Conservation (phyloP, 371 early-diverging fungal genomes). For the Mortierella sp. region DNA sequence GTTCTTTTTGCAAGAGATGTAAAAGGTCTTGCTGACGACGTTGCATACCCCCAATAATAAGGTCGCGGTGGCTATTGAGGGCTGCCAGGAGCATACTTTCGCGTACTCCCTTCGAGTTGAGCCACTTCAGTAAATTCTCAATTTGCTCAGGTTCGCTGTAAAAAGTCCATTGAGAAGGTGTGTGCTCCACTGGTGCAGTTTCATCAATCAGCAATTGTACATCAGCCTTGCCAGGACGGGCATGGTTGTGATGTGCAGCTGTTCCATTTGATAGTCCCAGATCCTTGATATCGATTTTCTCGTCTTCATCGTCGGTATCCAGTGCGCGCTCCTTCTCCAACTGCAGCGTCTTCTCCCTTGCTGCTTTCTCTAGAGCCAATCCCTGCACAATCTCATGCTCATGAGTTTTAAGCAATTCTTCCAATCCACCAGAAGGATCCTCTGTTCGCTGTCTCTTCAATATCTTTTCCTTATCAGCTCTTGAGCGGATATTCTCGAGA, state of each 20-base stretch:
- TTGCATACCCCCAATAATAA: slow-evolving; percentile 65
- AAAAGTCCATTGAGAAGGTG: slow-evolving; percentile 70
- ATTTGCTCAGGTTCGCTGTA: slow-evolving; percentile 75
- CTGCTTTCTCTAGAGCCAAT: slow-evolving; percentile 32
- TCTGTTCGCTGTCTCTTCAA: slow-evolving; percentile 28
- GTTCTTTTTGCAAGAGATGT: slow-evolving; percentile 52
- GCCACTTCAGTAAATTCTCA: slow-evolving; percentile 76
- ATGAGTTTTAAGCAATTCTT: slow-evolving; percentile 31
- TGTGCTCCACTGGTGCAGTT: slow-evolving; percentile 22
- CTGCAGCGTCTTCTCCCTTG: slow-evolving; percentile 34
- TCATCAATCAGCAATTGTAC: slow-evolving; percentile 16
- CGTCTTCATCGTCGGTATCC: slow-evolving; percentile 38
- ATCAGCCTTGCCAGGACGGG: neutral
- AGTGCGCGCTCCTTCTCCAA: slow-evolving; percentile 29
- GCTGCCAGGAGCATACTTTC: slow-evolving; percentile 72
- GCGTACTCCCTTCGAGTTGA: slow-evolving; percentile 81
- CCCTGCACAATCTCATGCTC: slow-evolving; percentile 31
- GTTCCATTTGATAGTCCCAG: slow-evolving; percentile 18
- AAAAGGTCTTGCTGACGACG: slow-evolving; percentile 57
- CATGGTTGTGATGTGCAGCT: neutral
- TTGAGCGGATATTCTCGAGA: slow-evolving; percentile 58
- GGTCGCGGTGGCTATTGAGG: slow-evolving; percentile 62
- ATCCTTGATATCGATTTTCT: slow-evolving; percentile 6
- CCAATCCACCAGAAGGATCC: slow-evolving; percentile 37
- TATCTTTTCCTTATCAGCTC: slow-evolving; percentile 45